Conservation (phyloP, 192 early-diverging fungal genomes). For the Linnemannia elongata region DNA sequence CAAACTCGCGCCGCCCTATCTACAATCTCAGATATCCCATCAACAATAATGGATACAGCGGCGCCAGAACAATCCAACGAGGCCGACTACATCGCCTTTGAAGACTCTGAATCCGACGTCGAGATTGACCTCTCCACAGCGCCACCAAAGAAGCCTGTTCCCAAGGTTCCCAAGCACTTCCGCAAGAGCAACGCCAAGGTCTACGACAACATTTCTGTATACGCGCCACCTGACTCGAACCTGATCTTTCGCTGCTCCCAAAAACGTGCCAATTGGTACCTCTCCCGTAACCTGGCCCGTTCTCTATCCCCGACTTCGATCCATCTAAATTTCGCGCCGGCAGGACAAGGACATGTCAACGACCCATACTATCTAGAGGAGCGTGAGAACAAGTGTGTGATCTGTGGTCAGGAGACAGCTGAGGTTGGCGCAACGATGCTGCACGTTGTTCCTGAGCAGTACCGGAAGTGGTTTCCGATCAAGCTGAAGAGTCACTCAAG, state of each 20-base stretch:
- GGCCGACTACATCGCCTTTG: slow-evolving; percentile 28
- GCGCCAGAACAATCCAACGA: not conserved
- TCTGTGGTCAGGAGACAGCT: slow-evolving; percentile 26
- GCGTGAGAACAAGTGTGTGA: slow-evolving; percentile 53
- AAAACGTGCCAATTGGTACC: slow-evolving; percentile 50
- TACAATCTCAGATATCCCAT: not conserved
- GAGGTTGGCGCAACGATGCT: slow-evolving; percentile 53
- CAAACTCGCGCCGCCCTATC: not conserved
- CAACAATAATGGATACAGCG: not conserved
- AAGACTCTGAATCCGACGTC: slow-evolving; percentile 34
- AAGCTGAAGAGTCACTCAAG: slow-evolving; percentile 51
- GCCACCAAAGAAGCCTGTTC: slow-evolving; percentile 5
- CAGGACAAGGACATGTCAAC: slow-evolving; percentile 37
- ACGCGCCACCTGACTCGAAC: slow-evolving; percentile 49
- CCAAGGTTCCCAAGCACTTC: slow-evolving; percentile 46
- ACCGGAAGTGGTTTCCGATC: slow-evolving; percentile 48
- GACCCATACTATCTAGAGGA: slow-evolving; percentile 45
- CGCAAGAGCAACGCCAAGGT: slow-evolving; percentile 40
- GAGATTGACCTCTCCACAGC: slow-evolving; percentile 34
- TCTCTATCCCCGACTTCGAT: slow-evolving; percentile 30
- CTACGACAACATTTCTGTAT: slow-evolving; percentile 55
- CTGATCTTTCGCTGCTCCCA: slow-evolving; percentile 54
- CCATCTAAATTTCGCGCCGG: slow-evolving; percentile 49
- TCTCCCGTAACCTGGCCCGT: slow-evolving; percentile 36
- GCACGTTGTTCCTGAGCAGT: slow-evolving; percentile 52